Evolutionary conservation across 148 eudicot species (phyloP).

Genomic region (Limonium bicolor): DNA sequence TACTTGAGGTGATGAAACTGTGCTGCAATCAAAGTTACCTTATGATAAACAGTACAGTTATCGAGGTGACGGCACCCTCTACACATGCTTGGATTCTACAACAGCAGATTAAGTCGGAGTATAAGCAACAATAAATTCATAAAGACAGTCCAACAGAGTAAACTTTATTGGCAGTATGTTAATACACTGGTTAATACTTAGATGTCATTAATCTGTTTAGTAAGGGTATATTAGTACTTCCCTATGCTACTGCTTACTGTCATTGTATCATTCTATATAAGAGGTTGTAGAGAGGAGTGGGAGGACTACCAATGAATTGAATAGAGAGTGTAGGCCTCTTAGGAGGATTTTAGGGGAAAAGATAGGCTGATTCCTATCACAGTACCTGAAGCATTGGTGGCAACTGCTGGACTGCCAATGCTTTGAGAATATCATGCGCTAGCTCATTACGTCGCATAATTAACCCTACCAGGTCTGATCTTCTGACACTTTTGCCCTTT

Average conservation of each 20-base stretch:
- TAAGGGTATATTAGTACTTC: too few species aligned
- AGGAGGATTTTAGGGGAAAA: too few species aligned
- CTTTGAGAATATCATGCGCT: slow-evolving; percentile 75
- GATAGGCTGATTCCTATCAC: too few species aligned
- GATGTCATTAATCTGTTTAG: too few species aligned
- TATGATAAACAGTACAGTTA: slow-evolving; percentile 72
- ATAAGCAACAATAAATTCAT: slow-evolving; percentile 1
- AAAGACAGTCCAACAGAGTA: neutral
- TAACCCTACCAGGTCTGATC: slow-evolving; percentile 86
- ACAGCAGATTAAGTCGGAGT: neutral
- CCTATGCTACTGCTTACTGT: too few species aligned
- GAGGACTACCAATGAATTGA: too few species aligned
- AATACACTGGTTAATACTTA: too few species aligned
- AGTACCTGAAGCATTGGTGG: slow-evolving; percentile 90
- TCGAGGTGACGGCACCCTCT: slow-evolving; percentile 78
- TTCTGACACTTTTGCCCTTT: slow-evolving; percentile 51
- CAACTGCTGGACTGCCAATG: slow-evolving; percentile 53
- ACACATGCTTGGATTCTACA: slow-evolving; percentile 73
- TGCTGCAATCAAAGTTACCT: slow-evolving; percentile 28
- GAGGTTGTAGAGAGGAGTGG: too few species aligned
- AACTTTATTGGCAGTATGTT: neutral
- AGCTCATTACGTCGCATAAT: slow-evolving; percentile 98
- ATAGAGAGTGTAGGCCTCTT: too few species aligned
- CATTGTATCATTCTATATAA: too few species aligned
- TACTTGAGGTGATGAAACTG: neutral